A percentile compares a stretch with the other conserved stretches of the same genome.
Conservation (phyloP, 371 early-diverging fungal species). For the Mucor indicus region DNA sequence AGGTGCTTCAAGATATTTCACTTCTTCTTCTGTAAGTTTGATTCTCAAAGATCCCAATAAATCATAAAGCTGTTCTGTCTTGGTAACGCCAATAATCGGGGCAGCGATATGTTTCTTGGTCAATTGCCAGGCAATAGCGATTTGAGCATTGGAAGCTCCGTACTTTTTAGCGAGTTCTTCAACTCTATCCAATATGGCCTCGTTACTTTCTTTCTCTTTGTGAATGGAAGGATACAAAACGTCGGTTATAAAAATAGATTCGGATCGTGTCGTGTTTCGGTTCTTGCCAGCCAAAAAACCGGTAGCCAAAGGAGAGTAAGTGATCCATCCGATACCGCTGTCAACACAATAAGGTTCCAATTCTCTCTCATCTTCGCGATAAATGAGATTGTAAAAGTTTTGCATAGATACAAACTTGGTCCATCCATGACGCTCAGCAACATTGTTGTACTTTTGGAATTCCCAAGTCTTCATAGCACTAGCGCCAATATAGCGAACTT, state of each 20-base stretch:
- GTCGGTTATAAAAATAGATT: constrained; percentile 1
- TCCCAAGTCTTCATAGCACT: too few species aligned
- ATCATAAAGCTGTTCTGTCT: constrained; percentile 31
- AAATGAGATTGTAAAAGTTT: constrained; percentile 39
- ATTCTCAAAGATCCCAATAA: constrained; percentile 24
- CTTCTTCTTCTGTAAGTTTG: constrained; percentile 37
- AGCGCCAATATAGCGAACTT: too few species aligned
- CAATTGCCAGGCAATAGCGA: constrained; percentile 53
- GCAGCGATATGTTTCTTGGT: constrained; percentile 32
- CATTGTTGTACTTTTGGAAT: constrained; percentile 20
- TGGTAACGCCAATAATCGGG: constrained; percentile 41
- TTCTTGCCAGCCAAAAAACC: constrained; percentile 16
- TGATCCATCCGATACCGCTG: constrained; percentile 31
- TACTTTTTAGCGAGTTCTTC: constrained; percentile 10
- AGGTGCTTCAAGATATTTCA: constrained; percentile 25
- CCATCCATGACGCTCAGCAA: constrained; percentile 45
- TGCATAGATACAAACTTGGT: constrained; percentile 43
- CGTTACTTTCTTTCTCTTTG: constrained; percentile 6
- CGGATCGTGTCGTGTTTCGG: background rate
- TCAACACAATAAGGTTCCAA: constrained; percentile 40
- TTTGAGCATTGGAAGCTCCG: constrained; percentile 11
- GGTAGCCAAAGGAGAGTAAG: constrained; percentile 40
- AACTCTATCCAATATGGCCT: constrained; percentile 11
- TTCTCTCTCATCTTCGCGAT: constrained; percentile 57
- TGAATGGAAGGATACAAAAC: too few species aligned